These are phyloP conservation scores for Epithele typhae DNA, from an alignment of 768 basidiomycete species.

Conservation along the genomic window DNA sequence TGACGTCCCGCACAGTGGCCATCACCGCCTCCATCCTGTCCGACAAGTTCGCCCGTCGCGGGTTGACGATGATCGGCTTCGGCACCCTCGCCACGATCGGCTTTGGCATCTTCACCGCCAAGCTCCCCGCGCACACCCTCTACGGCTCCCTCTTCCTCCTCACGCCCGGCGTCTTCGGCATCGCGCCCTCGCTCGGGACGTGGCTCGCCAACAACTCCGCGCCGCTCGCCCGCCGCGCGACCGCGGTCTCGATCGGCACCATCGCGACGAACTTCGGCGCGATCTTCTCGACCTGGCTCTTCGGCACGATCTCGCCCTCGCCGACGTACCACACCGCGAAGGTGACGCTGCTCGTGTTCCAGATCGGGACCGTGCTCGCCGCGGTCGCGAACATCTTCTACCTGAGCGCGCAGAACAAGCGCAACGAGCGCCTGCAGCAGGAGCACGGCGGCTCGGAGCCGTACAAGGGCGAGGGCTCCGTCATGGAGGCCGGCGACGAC, in stretches of 20 bases:
- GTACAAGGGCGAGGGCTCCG: not conserved
- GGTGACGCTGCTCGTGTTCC: constrained; percentile 29
- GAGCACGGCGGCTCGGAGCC: not conserved
- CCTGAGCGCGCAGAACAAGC: constrained; percentile 1
- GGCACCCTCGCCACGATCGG: constrained; percentile 43
- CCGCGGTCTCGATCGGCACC: constrained; percentile 54
- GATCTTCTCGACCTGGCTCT: constrained; percentile 57
- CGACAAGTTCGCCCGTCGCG: constrained; percentile 49
- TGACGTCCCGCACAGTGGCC: constrained; percentile 24
- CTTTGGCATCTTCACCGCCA: constrained; percentile 52
- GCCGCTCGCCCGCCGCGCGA: constrained; percentile 53
- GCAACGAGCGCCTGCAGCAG: not conserved
- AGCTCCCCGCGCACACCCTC: constrained; percentile 28
- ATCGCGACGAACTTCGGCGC: constrained; percentile 57
- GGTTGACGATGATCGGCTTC: constrained; percentile 40
- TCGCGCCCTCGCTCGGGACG: constrained; percentile 48
- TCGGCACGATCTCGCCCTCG: constrained; percentile 44
- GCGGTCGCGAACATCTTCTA: constrained; percentile 1
- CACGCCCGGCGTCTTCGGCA: constrained; percentile 47
- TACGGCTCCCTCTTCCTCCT: constrained; percentile 57
- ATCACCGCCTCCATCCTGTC: constrained; percentile 44
- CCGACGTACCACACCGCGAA: constrained; percentile 49
- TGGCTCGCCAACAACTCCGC: constrained; percentile 63
- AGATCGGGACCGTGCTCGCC: constrained; percentile 28
- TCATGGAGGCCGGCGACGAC: not conserved